A percentile compares a stretch with the other conserved stretches of the same genome.
Evolutionary conservation across 2,329 filamentous ascomycete genomes (phyloP).

Genomic region (Pleoardoris graminearum): DNA sequence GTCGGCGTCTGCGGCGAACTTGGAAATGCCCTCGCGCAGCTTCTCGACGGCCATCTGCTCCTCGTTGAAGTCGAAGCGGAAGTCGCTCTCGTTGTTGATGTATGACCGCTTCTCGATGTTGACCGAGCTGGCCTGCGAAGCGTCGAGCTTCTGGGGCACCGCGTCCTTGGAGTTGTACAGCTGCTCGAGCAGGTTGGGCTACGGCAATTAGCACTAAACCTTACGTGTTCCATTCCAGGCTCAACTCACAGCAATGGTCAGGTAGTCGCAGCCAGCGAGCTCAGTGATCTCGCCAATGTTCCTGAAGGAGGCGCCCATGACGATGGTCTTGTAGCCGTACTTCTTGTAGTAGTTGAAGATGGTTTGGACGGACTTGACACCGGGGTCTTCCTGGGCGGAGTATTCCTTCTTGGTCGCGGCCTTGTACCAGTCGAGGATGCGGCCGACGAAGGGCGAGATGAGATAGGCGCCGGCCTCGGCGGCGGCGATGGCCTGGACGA

Average conservation of each 20-base stretch:
- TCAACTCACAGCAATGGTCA: constrained; percentile 85
- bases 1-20: constrained; percentile 94
- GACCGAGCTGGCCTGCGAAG: constrained; percentile 65
- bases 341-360: constrained; percentile 99
- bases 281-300: constrained; percentile 96
- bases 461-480: constrained; percentile 96
- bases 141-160: constrained; percentile 92
- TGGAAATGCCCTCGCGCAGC: constrained; percentile 98
- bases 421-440: constrained; percentile 99
- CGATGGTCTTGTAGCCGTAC: constrained; percentile 97
- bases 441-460: constrained; percentile 98
- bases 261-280: constrained; percentile 96
- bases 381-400: constrained; percentile 86
- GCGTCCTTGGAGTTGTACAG: constrained; percentile 79
- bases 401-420: constrained; percentile 92
- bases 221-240: neutral
- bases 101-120: constrained; percentile 87
- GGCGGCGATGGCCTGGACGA: constrained; percentile 89
- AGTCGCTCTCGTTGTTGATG: constrained; percentile 83
- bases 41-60: constrained; percentile 99
- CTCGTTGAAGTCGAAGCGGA: constrained; percentile 99
- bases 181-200: constrained; percentile 93
- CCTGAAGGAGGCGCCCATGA: constrained; percentile 99
- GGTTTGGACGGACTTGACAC: constrained; percentile 86
- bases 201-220: constrained; percentile 18